Conservation (phyloP, 2,329 filamentous ascomycete genomes). For the Colletotrichum tropicicola region DNA sequence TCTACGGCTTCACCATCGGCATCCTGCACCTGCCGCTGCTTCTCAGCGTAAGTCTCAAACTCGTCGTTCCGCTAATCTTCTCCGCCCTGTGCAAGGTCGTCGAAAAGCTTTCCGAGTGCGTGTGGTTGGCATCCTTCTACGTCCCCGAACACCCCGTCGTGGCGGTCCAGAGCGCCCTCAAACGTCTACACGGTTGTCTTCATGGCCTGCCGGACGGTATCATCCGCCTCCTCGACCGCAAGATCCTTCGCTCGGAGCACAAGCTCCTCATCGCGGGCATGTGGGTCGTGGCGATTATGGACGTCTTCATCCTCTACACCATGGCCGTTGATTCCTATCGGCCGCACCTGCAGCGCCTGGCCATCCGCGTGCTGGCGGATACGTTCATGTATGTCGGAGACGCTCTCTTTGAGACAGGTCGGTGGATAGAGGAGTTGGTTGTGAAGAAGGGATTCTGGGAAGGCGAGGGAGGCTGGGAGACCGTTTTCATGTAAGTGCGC, state of each 20-base stretch:
- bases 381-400: not conserved
- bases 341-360: not conserved
- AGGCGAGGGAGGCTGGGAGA: not conserved
- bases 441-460: not conserved
- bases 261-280: not conserved
- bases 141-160: not conserved
- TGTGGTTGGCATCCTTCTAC: not conserved
- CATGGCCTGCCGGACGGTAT: not conserved
- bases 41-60: not conserved
- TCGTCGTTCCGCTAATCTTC: not conserved
- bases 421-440: not conserved
- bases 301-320: slow-evolving; percentile 32
- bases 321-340: slow-evolving; percentile 8
- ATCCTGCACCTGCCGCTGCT: slow-evolving; percentile 8
- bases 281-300: slow-evolving; percentile 28
- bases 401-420: not conserved
- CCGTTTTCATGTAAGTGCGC: not conserved
- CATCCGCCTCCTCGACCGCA: not conserved
- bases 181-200: not conserved
- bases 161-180: not conserved
- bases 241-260: not conserved
- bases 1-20: slow-evolving; percentile 22
- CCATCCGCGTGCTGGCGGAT: not conserved
- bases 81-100: not conserved
- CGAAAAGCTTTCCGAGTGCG: not conserved